These are phyloP conservation scores for Rhizopogon rudus DNA, from an alignment of 768 basidiomycete species.

Conservation along the genomic window DNA sequence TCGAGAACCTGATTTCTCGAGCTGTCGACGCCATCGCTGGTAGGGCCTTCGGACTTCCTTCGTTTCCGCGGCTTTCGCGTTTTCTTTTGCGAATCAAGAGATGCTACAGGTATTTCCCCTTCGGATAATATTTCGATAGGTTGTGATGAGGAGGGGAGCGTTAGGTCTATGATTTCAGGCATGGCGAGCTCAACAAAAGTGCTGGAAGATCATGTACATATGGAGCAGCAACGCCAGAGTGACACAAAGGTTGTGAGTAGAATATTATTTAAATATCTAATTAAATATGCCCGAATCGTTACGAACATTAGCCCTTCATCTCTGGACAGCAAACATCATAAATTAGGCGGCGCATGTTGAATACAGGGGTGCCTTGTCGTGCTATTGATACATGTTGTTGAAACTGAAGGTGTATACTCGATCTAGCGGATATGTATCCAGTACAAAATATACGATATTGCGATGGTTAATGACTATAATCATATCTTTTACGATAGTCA, in stretches of 20 bases:
- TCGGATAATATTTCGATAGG: slow-evolving; percentile 28
- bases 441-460: neutral
- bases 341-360: neutral
- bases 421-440: slow-evolving; percentile 12
- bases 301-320: neutral
- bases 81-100: slow-evolving; percentile 12
- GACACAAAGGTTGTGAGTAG: too few species aligned
- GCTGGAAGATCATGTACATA: too few species aligned
- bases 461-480: slow-evolving; percentile 34
- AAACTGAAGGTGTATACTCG: slow-evolving; percentile 4
- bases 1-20: slow-evolving; percentile 18
- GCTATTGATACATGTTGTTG: slow-evolving; percentile 11
- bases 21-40: slow-evolving; percentile 9
- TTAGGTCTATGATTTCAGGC: slow-evolving; percentile 31
- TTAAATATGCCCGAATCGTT: too few species aligned
- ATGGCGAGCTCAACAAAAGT: slow-evolving; percentile 4
- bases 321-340: neutral
- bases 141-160: slow-evolving; percentile 11
- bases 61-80: slow-evolving; percentile 24
- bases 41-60: slow-evolving; percentile 13
- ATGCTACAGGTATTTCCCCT: slow-evolving; percentile 3
- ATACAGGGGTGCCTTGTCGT: slow-evolving; percentile 1
- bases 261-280: too few species aligned
- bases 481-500: slow-evolving; percentile 35
- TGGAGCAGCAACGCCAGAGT: too few species aligned